Percentiles rank a stretch among this genome's conserved stretches.
Conservation (phyloP, 2,329 filamentous ascomycete species). For the Ophiocordyceps polyrhachis-furcata region DNA sequence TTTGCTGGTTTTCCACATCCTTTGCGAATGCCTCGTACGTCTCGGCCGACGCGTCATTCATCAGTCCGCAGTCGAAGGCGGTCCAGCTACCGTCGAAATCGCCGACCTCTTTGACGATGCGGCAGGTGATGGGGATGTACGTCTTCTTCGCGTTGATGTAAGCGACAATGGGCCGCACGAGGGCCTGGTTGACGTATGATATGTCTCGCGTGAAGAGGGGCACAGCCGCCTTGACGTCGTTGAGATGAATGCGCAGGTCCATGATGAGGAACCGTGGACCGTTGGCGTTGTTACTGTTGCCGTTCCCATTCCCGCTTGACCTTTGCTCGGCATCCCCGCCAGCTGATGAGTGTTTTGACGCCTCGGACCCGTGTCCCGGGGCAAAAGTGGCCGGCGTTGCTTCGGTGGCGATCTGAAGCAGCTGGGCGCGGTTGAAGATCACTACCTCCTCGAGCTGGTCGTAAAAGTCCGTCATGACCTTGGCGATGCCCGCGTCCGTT, state of each 20-base stretch:
- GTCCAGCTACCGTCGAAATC: conserved; percentile 97
- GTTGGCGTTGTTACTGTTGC: conserved; percentile 28
- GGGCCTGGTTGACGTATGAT: conserved; percentile 88
- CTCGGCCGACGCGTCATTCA: conserved; percentile 86
- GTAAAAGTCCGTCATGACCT: conserved; percentile 94
- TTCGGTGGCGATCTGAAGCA: conserved; percentile 30
- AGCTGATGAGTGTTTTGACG: conserved; percentile 4
- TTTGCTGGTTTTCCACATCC: conserved; percentile 79
- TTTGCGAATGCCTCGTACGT: conserved; percentile 87
- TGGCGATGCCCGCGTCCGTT: conserved; percentile 70
- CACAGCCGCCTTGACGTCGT: conserved; percentile 82
- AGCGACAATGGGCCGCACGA: conserved; percentile 88
- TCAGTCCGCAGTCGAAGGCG: conserved; percentile 76
- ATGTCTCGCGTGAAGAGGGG: conserved; percentile 83
- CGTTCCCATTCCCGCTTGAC: conserved; percentile 1
- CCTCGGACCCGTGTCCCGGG: conserved; percentile 16
- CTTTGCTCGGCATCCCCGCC: conserved; percentile 3
- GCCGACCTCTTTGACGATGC: conserved; percentile 70
- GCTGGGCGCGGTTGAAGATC: conserved; percentile 51
- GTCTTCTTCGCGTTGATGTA: conserved; percentile 94
- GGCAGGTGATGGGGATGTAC: conserved; percentile 88
- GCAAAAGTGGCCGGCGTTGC: conserved; percentile 10
- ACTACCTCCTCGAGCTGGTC: conserved; percentile 89
- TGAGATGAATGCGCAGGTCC: conserved; percentile 86
- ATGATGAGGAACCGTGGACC: conserved; percentile 69